Percentiles rank a stretch among this genome's conserved stretches.
Conservation (phyloP, 129 eudicot species). For the Chrysanthemum makinoi region DNA sequence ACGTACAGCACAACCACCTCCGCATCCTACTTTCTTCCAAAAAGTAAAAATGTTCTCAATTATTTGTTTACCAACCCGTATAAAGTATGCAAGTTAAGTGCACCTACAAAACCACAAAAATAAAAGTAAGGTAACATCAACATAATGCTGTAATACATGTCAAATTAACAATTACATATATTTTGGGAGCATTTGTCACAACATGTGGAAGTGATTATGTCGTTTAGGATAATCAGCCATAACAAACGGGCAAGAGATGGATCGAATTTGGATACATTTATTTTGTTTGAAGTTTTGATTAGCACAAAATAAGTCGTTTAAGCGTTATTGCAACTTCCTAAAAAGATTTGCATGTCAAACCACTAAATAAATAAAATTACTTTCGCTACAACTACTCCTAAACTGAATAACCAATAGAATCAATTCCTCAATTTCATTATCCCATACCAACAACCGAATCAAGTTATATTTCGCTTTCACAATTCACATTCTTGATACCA, state of each 20-base stretch:
- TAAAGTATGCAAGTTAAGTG: slow-evolving; percentile 48
- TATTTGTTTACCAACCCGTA: slow-evolving; percentile 34
- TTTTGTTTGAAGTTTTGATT: not conserved
- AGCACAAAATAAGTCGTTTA: not conserved
- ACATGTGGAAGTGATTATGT: not conserved
- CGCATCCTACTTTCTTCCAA: slow-evolving; percentile 60
- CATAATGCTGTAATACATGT: not conserved
- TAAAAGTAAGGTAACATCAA: not conserved
- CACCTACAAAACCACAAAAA: slow-evolving; percentile 37
- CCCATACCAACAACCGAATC: not conserved
- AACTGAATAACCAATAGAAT: not conserved
- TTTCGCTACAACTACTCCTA: not conserved
- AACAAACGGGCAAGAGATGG: not conserved
- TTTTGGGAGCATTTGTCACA: not conserved
- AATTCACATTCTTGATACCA: not conserved
- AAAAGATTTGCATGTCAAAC: not conserved
- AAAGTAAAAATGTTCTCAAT: slow-evolving; percentile 34
- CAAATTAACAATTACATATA: not conserved
- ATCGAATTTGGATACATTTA: not conserved
- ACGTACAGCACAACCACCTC: slow-evolving; percentile 80
- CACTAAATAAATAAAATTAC: not conserved
- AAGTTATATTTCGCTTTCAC: not conserved
- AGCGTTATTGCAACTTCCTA: not conserved
- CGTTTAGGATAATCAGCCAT: not conserved
- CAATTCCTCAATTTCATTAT: not conserved